These are phyloP conservation scores for Trifolium pratense DNA, from an alignment of 306 rosid species.

Conservation along the genomic window DNA sequence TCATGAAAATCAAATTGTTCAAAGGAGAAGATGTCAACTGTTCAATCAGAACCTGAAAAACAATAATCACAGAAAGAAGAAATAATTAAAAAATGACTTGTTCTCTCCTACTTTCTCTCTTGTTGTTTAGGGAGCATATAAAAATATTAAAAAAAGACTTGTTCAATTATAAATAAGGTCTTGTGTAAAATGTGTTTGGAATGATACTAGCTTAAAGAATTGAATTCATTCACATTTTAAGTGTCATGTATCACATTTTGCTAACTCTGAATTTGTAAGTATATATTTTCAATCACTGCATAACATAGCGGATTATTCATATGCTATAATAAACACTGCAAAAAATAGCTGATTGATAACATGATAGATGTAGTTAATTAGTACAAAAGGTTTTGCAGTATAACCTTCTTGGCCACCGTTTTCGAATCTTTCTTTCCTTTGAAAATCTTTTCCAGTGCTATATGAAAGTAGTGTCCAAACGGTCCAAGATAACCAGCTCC, in stretches of 20 bases:
- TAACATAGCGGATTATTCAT: constrained; percentile 4
- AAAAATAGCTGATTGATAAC: constrained; percentile 30
- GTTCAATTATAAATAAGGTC: constrained; percentile 3
- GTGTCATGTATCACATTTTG: constrained; percentile 5
- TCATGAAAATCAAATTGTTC: constrained; percentile 88
- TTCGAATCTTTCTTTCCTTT: constrained; percentile 87
- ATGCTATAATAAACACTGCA: constrained; percentile 2
- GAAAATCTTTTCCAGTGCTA: constrained; percentile 77
- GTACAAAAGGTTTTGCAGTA: constrained; percentile 34
- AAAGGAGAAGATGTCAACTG: constrained; percentile 87
- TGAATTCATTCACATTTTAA: constrained; percentile 23
- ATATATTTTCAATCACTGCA: constrained; percentile 9
- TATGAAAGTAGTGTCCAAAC: constrained; percentile 80
- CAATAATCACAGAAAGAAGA: constrained; percentile 7
- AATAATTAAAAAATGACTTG: too few species aligned
- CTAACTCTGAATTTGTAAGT: constrained; percentile 6
- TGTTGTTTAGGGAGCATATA: background rate
- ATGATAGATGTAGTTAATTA: constrained; percentile 15
- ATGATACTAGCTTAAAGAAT: constrained; percentile 9
- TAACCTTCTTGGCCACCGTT: constrained; percentile 91
- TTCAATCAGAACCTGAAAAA: constrained; percentile 81
- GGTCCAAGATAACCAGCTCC: constrained; percentile 98
- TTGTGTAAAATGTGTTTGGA: constrained; percentile 2
- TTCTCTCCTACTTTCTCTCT: too few species aligned
- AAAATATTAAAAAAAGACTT: background rate